phyloP scores from a whole-genome alignment of 306 rosid species.

The Cicer bijugum region DNA sequence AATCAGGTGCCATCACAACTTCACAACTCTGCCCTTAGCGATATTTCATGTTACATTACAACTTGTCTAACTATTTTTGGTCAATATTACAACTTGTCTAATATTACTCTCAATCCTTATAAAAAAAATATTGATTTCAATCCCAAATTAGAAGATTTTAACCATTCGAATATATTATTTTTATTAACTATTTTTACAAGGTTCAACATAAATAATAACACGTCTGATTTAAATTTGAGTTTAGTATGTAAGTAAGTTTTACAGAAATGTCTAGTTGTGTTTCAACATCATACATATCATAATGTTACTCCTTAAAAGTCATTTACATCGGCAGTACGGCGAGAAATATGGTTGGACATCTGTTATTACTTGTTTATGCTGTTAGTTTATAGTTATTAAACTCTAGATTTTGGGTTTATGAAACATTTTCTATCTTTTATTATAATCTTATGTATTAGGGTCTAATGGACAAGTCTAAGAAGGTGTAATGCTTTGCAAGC shows the following conservation, averaged over 20 bases:
- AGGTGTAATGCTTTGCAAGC: neutral
- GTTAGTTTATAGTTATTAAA: neutral
- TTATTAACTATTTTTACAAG: neutral
- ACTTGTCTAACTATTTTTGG: too few species aligned
- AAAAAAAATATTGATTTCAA: too few species aligned
- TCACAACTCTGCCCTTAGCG: neutral
- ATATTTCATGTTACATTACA: neutral
- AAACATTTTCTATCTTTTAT: too few species aligned
- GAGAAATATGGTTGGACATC: neutral
- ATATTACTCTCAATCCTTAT: too few species aligned
- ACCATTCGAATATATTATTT: neutral
- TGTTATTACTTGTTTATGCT: too few species aligned
- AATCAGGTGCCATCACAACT: constrained; percentile 62
- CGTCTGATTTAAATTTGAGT: neutral
- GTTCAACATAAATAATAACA: neutral
- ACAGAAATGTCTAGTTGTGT: neutral
- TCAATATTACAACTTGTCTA: too few species aligned
- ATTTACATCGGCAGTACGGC: neutral
- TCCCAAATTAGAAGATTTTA: too few species aligned
- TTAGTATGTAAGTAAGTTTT: too few species aligned
- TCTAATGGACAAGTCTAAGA: neutral
- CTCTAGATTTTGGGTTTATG: neutral
- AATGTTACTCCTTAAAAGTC: too few species aligned
- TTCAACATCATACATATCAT: neutral
- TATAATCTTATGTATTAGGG: neutral